Base-by-base conservation (phyloP, 2,329 filamentous ascomycete species). In the Drechmeria coniospora region DNA sequence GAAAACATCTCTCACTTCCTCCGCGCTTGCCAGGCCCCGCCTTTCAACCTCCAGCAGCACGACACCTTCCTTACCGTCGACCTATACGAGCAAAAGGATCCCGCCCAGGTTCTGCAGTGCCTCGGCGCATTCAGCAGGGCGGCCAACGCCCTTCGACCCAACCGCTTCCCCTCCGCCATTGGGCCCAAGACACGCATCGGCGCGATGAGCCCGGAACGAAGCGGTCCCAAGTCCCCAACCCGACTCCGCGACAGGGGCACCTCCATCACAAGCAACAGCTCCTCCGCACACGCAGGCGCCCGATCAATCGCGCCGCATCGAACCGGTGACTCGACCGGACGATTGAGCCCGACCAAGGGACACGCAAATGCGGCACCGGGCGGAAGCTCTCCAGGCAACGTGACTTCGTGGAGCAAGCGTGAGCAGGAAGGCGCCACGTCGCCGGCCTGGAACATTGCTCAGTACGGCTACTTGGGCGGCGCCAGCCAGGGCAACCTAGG, bases 1-100 rank as follows among this genome's bases (percentile, higher is more conserved):
- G 90, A 98, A 54, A 98, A 98, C 51, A 94, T 98, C 47, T 92
- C 86, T 4, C 82, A 92, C 48, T 98, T 94, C 56, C 72, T 98
- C 29, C 74, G 72, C 45, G 84, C 83, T 34, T 92, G 86, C 60
- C 81, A 93, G 54, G 62, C 70, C 27, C 72, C 80, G 15, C 90
- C 90, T 1, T 62, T 98, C 28, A 86, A 76, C 53, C 73, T 98
- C 33, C 84, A 82, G 32, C 76, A 86, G 25, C 90, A 98, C 59
- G 90, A 98, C 54, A 75, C 86, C 40, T 98, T 98, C 57, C 73
- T 95, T 35, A 98, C 90, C 5, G 87, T 98, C 50, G 90, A 98
- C 56, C 65, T 98, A 26, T 98, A 79, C 61, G 90, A 98, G 54
- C 66, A 75, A 40, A 98, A 98, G 53, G 90, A 98, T 47, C 90